Conservation (phyloP, 208 protist species). For the Sergeia podlipaevii region DNA sequence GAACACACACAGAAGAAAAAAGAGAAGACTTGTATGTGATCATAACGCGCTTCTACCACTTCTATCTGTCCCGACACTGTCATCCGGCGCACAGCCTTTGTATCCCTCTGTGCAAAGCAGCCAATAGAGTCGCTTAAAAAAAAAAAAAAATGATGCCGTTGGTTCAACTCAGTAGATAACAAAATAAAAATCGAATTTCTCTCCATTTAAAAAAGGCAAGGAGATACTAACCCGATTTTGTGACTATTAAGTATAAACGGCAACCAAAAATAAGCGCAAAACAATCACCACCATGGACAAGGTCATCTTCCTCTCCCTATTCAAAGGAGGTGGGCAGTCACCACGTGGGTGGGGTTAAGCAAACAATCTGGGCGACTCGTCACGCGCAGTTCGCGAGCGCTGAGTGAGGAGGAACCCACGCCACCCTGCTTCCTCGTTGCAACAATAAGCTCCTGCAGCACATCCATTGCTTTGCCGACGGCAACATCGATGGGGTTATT, state of each 20-base stretch:
- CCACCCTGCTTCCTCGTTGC: conserved; percentile 54
- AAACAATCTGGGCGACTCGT: conserved; percentile 40
- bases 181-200: conserved; percentile 13
- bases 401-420: conserved; percentile 35
- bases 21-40: neutral
- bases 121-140: neutral
- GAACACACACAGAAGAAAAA: conserved; percentile 3
- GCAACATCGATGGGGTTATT: conserved; percentile 41
- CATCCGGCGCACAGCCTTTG: too few species aligned
- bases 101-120: too few species aligned
- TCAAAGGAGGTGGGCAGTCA: neutral
- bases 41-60: too few species aligned
- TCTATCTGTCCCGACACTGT: too few species aligned
- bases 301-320: neutral
- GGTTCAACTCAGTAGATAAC: conserved; percentile 2
- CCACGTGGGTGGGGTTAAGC: conserved; percentile 45
- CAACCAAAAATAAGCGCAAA: too few species aligned
- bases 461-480: conserved; percentile 74
- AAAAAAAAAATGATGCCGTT: conserved; percentile 7
- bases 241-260: neutral
- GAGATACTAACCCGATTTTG: too few species aligned
- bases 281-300: too few species aligned
- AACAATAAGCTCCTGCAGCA: conserved; percentile 81
- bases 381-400: conserved; percentile 72
- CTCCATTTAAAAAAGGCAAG: too few species aligned